Evolutionary conservation across 75 land plant species (phyloP), one percentile per base, ranked within the genome.

Genomic region (Cunninghamia lanceolata): DNA sequence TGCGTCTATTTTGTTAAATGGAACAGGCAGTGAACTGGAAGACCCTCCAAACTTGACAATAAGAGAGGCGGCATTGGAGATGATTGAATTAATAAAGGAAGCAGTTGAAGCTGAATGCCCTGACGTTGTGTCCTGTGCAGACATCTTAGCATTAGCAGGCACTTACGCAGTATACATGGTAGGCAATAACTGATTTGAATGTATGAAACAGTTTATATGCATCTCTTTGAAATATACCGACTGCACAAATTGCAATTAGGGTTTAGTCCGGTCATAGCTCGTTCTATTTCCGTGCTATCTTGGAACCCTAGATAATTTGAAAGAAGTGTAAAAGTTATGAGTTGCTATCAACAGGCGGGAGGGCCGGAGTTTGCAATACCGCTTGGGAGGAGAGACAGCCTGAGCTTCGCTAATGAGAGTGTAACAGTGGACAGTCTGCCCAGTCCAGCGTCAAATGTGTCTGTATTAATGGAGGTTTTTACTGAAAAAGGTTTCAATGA

Each of bases 1-100:
- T 77, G 82, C 54, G 25, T 85, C 82, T 9, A 15, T 85, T 4
- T 38, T 85, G 82, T 30, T 85, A 74, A 78, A 85, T 42, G 82
- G 52, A 43, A 52, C 81, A 0, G 13, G 36, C 4, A 85, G 82
- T 75, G 80, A 63, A 0, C 86, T 82, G 11, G 46, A 40, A 39
- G 52, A 47, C 2, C 1, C 52, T 10, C 52, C 52, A 11, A 47
- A 47, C 14, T 10, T 47, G 52, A 47, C 13, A 1, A 10, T 9
- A 13, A 47, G 52, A 10, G 14, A 0, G 14, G 52, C 0, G 52
- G 52, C 52, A 1, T 0, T 47, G 14, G 11, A 47, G 8, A 47
- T 47, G 14, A 47, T 47, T 47, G 2, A 47, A 0, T 0, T 10
- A 47, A 47, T 47, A 47, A 47, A 47, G 13, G 11, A 1, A 0